Base-by-base conservation (phyloP, 257 asterid species). In the Penstemon newberryi region DNA sequence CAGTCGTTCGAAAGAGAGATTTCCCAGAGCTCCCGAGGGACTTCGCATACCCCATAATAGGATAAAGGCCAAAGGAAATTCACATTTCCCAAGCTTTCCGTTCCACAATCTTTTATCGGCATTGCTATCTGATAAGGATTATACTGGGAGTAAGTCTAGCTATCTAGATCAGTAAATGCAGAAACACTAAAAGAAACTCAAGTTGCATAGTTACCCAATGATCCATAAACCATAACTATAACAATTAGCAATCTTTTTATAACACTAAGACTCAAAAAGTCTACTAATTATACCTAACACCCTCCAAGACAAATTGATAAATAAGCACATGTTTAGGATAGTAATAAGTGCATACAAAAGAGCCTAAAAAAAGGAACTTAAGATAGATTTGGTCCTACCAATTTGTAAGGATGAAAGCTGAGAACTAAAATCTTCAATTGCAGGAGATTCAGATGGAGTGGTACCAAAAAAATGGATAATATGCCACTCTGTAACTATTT, bases 401-500 rank as follows among this genome's bases (percentile, higher is more conserved):
- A 93, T 87, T 66, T 90, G 95, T 75, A 90, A 82, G 52, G 97
- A 85, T 49, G 99, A 90, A 80, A 93, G 95, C 76, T 78, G 92
- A 74, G 82, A 84, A 78, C 90, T 88, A 73, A 90, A 93, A 79
- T 93, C 99, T 81, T 90, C 97, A 72, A 90, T 63, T 57, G 83
- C 83, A 68, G 89, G 96, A 74, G 94, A 81, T 66, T 87, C 95
- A 44, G 92, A 87, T 65, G 99, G 89, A 33, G 95, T 84, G 66
- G 88, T 85, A 60, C 89, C 96, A 67, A 93, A 73, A 84, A 81
- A 93, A 73, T 80, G 80, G 76, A 93, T 77, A 69, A 93, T 87
- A 80, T 90, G 97, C 99, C 99, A 93, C 78, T 93, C 95, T 6
- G 89, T 80, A 60, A 85, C 64, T 73, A 77, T 80, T 80, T 93